Evolutionary conservation across 164 flowering plant genomes (phyloP).

Genomic region (Taxillus chinensis): DNA sequence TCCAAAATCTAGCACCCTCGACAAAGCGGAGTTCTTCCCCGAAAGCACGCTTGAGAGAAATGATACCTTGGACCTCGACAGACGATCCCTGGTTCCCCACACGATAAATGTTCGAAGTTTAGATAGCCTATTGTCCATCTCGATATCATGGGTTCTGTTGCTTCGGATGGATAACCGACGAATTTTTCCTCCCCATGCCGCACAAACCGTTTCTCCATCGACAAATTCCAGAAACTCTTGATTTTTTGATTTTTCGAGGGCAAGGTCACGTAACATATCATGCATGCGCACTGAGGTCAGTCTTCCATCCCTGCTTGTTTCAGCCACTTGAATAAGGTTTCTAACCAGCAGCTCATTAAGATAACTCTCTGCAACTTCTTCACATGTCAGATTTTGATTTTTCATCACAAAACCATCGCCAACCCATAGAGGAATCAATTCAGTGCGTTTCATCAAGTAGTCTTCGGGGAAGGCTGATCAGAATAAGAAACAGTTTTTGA

Average conservation of each 20-base stretch:
- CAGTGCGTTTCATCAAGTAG: neutral
- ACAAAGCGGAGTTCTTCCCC: no score
- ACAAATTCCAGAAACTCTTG: constrained; percentile 7
- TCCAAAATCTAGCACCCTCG: no score
- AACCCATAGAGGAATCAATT: constrained; percentile 12
- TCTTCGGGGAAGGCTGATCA: constrained; percentile 15
- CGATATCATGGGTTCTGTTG: neutral
- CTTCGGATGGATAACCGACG: constrained; percentile 18
- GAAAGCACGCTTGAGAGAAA: no score
- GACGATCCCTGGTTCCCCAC: no score
- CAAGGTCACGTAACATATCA: constrained; percentile 15
- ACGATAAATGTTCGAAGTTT: no score
- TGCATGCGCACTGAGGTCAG: constrained; percentile 11
- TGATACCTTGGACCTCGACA: no score
- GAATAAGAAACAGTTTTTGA: constrained; percentile 11
- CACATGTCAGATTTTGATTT: constrained; percentile 8
- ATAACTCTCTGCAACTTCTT: constrained; percentile 18
- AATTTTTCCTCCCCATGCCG: neutral
- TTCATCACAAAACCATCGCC: constrained; percentile 22
- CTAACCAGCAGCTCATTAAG: constrained; percentile 12
- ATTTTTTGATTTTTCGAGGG: constrained; percentile 12
- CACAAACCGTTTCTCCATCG: neutral
- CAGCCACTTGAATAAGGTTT: constrained; percentile 9
- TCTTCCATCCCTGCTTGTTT: constrained; percentile 1
- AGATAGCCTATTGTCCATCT: neutral